phyloP scores from a whole-genome alignment of 371 early-diverging fungal genomes.

The Thermomucor indicae-seudaticae region DNA sequence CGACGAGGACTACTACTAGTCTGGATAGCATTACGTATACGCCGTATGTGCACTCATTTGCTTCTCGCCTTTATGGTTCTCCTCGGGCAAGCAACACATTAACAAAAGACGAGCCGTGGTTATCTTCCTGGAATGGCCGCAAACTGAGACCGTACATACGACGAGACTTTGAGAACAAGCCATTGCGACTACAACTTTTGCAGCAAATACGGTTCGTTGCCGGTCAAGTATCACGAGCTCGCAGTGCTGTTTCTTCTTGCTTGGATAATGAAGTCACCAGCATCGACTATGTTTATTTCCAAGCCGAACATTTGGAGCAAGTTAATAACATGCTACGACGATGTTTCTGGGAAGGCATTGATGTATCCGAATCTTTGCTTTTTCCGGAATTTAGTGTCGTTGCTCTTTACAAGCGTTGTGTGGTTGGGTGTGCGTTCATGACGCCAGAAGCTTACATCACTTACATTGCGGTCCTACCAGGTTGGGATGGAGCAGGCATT shows the following conservation, averaged over 20 bases:
- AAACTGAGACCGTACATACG: constrained; percentile 68
- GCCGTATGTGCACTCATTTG: constrained; percentile 68
- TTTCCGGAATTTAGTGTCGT: constrained; percentile 89
- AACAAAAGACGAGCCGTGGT: constrained; percentile 47
- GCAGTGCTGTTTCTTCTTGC: constrained; percentile 2
- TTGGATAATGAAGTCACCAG: too few species aligned
- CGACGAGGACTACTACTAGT: too few species aligned
- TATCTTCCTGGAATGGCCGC: constrained; percentile 65
- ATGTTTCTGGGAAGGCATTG: constrained; percentile 94
- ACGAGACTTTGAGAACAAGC: constrained; percentile 54
- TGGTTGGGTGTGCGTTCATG: constrained; percentile 91
- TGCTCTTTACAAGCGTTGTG: constrained; percentile 73
- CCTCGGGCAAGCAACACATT: constrained; percentile 51
- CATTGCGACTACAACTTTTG: constrained; percentile 45
- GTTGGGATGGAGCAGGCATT: constrained; percentile 84
- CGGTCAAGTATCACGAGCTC: constrained; percentile 8
- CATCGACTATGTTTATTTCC: constrained; percentile 84
- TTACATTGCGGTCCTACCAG: constrained; percentile 82
- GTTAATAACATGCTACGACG: constrained; percentile 74
- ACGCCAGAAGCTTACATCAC: constrained; percentile 92
- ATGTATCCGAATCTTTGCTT: constrained; percentile 81
- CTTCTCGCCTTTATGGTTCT: constrained; percentile 65
- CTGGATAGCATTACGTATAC: constrained; percentile 39
- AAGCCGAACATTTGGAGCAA: constrained; percentile 65
- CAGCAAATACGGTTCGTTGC: constrained; percentile 42